These are phyloP conservation scores for Friedmanniomyces simplex DNA, from an alignment of 495 filamentous ascomycete species.

Conservation along the genomic window DNA sequence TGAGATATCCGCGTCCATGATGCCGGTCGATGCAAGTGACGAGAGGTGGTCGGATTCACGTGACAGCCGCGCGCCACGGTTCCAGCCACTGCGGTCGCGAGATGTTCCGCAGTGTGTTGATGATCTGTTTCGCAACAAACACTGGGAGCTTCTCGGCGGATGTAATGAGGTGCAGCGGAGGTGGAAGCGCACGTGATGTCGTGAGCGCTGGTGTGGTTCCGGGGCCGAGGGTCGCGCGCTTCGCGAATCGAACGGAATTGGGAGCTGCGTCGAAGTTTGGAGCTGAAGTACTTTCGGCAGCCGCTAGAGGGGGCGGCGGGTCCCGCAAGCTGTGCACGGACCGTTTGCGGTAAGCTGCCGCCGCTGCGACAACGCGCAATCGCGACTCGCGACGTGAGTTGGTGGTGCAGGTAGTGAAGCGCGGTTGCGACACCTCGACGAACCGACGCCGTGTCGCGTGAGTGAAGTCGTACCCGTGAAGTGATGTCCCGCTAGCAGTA, in stretches of 20 bases:
- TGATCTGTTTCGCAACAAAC: neutral
- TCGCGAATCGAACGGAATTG: neutral
- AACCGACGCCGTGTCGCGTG: neutral
- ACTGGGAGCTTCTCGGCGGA: neutral
- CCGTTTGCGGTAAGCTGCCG: neutral
- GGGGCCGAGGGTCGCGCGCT: neutral
- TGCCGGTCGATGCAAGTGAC: neutral
- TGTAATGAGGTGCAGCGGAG: neutral
- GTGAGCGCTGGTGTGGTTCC: neutral
- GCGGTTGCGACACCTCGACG: neutral
- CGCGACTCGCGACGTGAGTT: too few species aligned
- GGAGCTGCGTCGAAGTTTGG: neutral
- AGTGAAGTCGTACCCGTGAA: too few species aligned
- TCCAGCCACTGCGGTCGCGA: neutral
- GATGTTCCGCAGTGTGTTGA: neutral
- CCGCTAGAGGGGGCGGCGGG: neutral
- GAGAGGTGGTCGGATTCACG: neutral
- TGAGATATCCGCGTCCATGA: neutral
- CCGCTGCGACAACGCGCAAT: neutral
- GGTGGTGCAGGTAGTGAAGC: too few species aligned
- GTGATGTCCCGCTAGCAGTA: neutral
- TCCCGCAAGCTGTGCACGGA: neutral
- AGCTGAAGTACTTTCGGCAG: neutral
- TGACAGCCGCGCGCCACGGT: neutral
- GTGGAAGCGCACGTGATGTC: neutral